Base-by-base conservation (phyloP, 352 stramenopile species). In the Phytophthora pisi region DNA sequence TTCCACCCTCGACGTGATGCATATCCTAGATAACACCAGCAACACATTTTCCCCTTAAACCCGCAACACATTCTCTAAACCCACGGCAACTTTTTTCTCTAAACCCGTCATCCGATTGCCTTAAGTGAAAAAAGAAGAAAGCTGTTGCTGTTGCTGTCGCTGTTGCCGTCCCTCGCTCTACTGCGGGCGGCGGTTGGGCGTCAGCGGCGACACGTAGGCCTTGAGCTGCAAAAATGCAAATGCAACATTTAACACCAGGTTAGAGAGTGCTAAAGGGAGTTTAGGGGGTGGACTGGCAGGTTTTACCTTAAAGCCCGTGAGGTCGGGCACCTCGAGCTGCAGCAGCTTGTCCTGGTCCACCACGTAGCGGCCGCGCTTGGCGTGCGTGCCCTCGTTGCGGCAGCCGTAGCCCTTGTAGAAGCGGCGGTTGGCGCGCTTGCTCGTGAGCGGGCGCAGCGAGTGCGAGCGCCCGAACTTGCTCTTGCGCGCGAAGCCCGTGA, bases 391-490 rank as follows among this genome's bases (percentile, higher is more conserved):
- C 68, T 98, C 92, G 68, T 96, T 98, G 28, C 92, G 95, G 69
- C 82, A 94, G 72, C 92, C 92, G 56, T 98, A 98, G 31, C 95
- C 95, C 77, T 98, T 98, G 86, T 98, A 98, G 79, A 97, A 98
- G 63, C 95, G 93, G 77, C 96, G 96, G 68, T 96, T 94, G 30
- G 90, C 95, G 47, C 91, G 89, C 82, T 98, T 98, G 61, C 90
- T 97, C 30, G 88, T 98, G 28, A 98, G 85, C 30, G 93, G 92
- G 31, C 84, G 88, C 51, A 96, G 77, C 63, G 84, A 90, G 81
- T 94, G 86, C 68, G 84, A 91, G 61, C 77, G 73, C 24, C 88
- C 86, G 68, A 96, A 96, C 75, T 96, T 96, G 85, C 86, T 94
- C 71, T 82, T 81, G 61, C 88, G 88, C 51, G 81, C 71, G 55